phyloP scores from a whole-genome alignment of 202 grass and related monocot genomes.

The Tripidium arundinaceum region DNA sequence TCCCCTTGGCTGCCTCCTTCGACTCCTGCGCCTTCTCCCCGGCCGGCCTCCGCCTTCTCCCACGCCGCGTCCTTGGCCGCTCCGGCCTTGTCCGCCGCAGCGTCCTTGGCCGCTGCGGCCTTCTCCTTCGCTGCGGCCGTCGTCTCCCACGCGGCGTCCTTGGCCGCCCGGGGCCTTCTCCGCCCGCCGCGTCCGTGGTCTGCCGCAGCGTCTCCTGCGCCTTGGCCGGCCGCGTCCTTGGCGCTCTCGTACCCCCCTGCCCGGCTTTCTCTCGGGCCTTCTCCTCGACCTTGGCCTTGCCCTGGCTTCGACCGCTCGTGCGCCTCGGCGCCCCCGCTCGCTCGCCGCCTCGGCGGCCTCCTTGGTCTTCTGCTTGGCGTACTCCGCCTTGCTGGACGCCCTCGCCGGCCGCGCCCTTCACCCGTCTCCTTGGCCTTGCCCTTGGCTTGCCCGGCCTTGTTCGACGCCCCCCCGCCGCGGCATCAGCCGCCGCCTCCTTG shows the following conservation, averaged over 20 bases:
- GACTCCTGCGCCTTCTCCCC: background rate
- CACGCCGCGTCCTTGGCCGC: slow-evolving; percentile 9
- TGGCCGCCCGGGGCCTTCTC: slow-evolving; percentile 13
- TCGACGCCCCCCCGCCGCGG: slow-evolving; percentile 5
- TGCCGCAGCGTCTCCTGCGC: slow-evolving; percentile 30
- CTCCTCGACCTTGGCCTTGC: slow-evolving; percentile 42
- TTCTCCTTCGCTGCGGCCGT: background rate
- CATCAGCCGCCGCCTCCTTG: slow-evolving; percentile 36
- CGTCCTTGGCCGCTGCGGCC: slow-evolving; percentile 15
- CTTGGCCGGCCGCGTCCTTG: slow-evolving; percentile 28
- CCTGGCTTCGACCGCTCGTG: slow-evolving; percentile 40
- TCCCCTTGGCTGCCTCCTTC: background rate
- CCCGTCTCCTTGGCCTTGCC: slow-evolving; percentile 20
- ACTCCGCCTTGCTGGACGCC: slow-evolving; percentile 23
- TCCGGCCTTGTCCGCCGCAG: background rate
- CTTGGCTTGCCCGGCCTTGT: slow-evolving; percentile 44
- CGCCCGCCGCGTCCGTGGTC: slow-evolving; percentile 16
- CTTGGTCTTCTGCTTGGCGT: slow-evolving; percentile 43
- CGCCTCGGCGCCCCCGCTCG: slow-evolving; percentile 38
- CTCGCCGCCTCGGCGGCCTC: slow-evolving; percentile 17
- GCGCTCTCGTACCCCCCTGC: slow-evolving; percentile 36
- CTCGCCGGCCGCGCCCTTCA: slow-evolving; percentile 25
- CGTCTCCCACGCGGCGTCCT: slow-evolving; percentile 20
- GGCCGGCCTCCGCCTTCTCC: slow-evolving; percentile 17
- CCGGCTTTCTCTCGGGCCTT: slow-evolving; percentile 37